A percentile compares a stretch with the other conserved stretches of the same genome.
phyloP scores from a whole-genome alignment of 2,329 filamentous ascomycete species.

The Fusarium neocosmosporiellum region DNA sequence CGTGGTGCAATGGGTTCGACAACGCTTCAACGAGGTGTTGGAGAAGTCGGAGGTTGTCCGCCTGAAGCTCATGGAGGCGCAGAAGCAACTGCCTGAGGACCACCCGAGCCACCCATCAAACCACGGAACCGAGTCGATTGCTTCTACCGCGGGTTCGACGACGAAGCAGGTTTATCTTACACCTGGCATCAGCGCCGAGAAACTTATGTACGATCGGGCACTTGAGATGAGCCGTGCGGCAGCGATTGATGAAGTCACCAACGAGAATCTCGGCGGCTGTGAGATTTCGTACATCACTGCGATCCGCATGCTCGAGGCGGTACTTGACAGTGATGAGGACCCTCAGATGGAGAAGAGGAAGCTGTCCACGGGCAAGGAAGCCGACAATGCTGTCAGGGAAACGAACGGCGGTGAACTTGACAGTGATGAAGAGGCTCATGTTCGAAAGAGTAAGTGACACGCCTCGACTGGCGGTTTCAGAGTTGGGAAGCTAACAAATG shows the following conservation, averaged over 20 bases:
- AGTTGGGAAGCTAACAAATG: constrained; percentile 36
- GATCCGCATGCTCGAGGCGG: constrained; percentile 93
- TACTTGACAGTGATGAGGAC: constrained; percentile 84
- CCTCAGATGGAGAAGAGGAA: constrained; percentile 45
- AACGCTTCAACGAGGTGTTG: constrained; percentile 94
- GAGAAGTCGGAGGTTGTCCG: constrained; percentile 97
- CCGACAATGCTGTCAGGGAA: constrained; percentile 49
- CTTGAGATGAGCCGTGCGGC: constrained; percentile 96
- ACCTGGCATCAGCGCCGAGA: constrained; percentile 91
- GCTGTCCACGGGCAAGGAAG: constrained; percentile 53
- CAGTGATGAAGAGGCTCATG: constrained; percentile 77
- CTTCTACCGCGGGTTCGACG: constrained; percentile 70
- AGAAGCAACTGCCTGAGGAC: constrained; percentile 83
- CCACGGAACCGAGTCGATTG: constrained; percentile 68
- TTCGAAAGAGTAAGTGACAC: constrained; percentile 73
- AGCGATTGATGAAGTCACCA: constrained; percentile 94
- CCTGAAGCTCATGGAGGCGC: constrained; percentile 85
- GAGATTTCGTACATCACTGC: constrained; percentile 95
- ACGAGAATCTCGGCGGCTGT: constrained; percentile 86
- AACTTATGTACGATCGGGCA: constrained; percentile 97
- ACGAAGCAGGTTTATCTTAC: constrained; percentile 86
- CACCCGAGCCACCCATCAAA: constrained; percentile 90
- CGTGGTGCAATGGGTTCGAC: constrained; percentile 94
- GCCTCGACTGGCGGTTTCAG: not conserved
- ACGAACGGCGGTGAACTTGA: constrained; percentile 64